Base-by-base conservation (phyloP, 768 basidiomycete species). In the Phaeolepiota aurea region DNA sequence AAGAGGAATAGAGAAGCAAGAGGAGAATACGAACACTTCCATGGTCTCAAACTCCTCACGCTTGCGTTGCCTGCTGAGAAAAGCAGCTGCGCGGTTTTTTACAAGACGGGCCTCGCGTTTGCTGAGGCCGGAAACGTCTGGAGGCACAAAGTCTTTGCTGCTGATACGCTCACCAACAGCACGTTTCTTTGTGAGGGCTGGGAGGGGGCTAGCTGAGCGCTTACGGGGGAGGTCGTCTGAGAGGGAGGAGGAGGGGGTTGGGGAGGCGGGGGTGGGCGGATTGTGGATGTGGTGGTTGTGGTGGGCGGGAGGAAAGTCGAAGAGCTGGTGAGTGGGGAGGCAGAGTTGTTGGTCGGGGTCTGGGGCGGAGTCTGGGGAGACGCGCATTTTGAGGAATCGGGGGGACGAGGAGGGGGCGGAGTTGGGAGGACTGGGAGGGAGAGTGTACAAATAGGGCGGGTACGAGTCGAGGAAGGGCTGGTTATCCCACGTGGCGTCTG, bases 81-180 rank as follows among this genome's bases (percentile, higher is more conserved):
- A 92, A 44, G 89, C 89, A 9, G 89, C 89, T 10, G 89, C 89
- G 42, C 89, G 76, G 65, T 92, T 92, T 71, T 92, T 92, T 43
- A 92, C 85, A 5, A 92, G 74, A 39, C 89, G 79, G 45, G 89
- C 89, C 63, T 92, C 89, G 38, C 89, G 86, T 62, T 92, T 92
- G 70, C 73, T 80, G 44, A 92, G 73, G 37, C 90, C 90, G 44
- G 79, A 76, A 44, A 91, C 88, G 56, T 92, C 88, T 37, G 89
- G 89, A 9, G 88, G 87, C 14, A 92, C 58, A 53, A 91, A 92
- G 58, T 90, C 87, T 63, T 84, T 88, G 58, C 76, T 82, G 44
- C 62, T 68, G 46, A 76, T 64, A 43, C 72, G 71, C 53, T 76
- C 74, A 38, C 63, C 70, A 21, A 63, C 53, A 16, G 71, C 61